A percentile compares a stretch with the other conserved stretches of the same genome.
phyloP scores from a whole-genome alignment of 192 early-diverging fungal species.

The Coemansia sp. region DNA sequence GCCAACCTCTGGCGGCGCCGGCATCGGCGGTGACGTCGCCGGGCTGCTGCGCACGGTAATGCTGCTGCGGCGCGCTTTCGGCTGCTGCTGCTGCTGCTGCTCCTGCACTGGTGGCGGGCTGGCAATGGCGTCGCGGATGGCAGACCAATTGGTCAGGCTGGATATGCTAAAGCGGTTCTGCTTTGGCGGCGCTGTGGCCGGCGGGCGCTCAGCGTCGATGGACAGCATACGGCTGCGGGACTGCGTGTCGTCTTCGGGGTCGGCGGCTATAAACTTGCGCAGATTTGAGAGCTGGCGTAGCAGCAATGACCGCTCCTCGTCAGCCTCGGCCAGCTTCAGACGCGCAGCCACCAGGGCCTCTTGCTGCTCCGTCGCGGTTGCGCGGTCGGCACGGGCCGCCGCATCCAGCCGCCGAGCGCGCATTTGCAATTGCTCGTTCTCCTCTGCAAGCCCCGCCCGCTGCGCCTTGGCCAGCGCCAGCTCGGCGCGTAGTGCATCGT shows the following conservation, averaged over 20 bases:
- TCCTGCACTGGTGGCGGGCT: slow-evolving; percentile 27
- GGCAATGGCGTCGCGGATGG: slow-evolving; percentile 28
- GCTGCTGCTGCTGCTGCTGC: neutral
- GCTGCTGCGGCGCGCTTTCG: slow-evolving; percentile 2
- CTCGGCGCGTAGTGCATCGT: slow-evolving; percentile 24
- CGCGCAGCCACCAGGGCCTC: slow-evolving; percentile 17
- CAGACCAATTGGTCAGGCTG: slow-evolving; percentile 29
- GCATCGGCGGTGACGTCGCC: neutral
- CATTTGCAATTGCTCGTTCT: slow-evolving; percentile 37
- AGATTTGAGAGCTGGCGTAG: slow-evolving; percentile 25
- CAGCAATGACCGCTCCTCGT: slow-evolving; percentile 25
- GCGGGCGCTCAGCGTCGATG: slow-evolving; percentile 2
- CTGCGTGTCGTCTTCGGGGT: slow-evolving; percentile 2
- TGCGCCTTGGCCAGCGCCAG: slow-evolving; percentile 27
- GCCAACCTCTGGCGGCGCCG: neutral
- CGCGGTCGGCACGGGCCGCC: neutral
- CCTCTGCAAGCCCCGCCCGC: slow-evolving; percentile 24
- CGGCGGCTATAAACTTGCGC: slow-evolving; percentile 24
- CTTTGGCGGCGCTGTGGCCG: neutral
- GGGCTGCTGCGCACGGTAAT: slow-evolving; percentile 6
- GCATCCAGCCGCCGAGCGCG: slow-evolving; percentile 14
- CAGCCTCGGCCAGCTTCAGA: slow-evolving; percentile 28
- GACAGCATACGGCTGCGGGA: slow-evolving; percentile 11
- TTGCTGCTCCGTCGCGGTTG: slow-evolving; percentile 5
- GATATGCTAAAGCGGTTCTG: slow-evolving; percentile 35